phyloP scores from a whole-genome alignment of 495 filamentous ascomycete species.

The Neurospora sp. region DNA sequence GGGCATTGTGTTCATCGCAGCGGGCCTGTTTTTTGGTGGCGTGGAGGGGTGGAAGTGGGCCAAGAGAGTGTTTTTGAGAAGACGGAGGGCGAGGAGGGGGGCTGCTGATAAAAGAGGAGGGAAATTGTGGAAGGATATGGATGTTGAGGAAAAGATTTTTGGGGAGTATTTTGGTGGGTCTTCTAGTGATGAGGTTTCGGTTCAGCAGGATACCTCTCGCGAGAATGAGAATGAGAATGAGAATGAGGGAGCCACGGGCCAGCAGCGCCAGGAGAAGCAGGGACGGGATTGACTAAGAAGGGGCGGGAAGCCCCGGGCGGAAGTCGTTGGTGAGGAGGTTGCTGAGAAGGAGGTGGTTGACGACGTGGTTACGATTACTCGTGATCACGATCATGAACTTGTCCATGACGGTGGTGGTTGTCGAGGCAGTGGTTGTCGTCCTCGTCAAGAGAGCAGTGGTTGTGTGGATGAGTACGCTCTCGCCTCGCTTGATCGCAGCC shows the following conservation, averaged over 20 bases:
- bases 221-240: conserved; percentile 6
- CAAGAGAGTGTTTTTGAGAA: conserved; percentile 38
- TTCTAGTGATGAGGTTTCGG: background rate
- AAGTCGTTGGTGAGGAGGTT: background rate
- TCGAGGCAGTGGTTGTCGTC: background rate
- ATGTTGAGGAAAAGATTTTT: conserved; percentile 30
- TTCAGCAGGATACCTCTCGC: background rate
- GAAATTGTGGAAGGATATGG: conserved; percentile 26
- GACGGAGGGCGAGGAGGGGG: conserved; percentile 9
- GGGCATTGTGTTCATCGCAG: conserved; percentile 49
- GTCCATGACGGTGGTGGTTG: background rate
- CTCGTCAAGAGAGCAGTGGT: background rate
- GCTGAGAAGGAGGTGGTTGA: background rate
- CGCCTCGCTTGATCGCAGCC: too few relatives aligned
- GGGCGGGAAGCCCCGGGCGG: conserved; percentile 29
- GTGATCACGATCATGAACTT: background rate
- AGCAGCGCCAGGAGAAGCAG: conserved; percentile 22
- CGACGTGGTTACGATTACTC: background rate
- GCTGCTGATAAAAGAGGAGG: background rate
- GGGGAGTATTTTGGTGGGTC: conserved; percentile 20
- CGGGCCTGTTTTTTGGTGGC: conserved; percentile 52
- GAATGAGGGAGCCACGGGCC: conserved; percentile 11
- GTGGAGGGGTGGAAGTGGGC: conserved; percentile 44
- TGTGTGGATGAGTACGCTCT: too few relatives aligned
- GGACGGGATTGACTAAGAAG: conserved; percentile 31